Evolutionary conservation across 306 rosid species (phyloP).

Genomic region (Prunus armeniaca): DNA sequence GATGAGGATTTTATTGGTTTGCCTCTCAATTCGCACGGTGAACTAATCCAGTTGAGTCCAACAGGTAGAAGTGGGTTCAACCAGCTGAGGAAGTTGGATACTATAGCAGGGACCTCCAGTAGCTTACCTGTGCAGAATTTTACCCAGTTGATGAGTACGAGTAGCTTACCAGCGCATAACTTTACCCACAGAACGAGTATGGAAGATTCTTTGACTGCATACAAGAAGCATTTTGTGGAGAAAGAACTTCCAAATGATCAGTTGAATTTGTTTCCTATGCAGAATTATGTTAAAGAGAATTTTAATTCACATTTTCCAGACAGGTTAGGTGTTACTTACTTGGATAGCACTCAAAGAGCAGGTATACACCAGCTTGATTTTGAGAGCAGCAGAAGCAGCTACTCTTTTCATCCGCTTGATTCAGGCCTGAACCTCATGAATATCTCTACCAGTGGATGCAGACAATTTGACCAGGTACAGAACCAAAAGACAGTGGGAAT

Average conservation of each 20-base stretch:
- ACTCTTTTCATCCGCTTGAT: slow-evolving; percentile 32
- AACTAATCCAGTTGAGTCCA: slow-evolving; percentile 70
- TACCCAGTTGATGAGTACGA: not conserved
- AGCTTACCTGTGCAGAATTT: slow-evolving; percentile 31
- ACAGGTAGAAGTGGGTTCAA: slow-evolving; percentile 35
- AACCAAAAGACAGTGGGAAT: slow-evolving; percentile 33
- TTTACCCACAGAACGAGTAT: slow-evolving; percentile 29
- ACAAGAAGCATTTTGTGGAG: slow-evolving; percentile 42
- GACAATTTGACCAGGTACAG: slow-evolving; percentile 39
- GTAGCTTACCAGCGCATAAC: slow-evolving; percentile 37
- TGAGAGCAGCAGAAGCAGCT: slow-evolving; percentile 41
- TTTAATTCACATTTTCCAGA: slow-evolving; percentile 45
- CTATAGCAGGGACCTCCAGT: slow-evolving; percentile 37
- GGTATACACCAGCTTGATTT: slow-evolving; percentile 42
- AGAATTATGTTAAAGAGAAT: slow-evolving; percentile 25
- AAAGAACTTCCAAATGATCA: slow-evolving; percentile 45
- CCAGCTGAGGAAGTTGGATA: slow-evolving; percentile 45
- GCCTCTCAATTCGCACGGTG: slow-evolving; percentile 96
- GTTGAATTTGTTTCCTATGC: slow-evolving; percentile 43
- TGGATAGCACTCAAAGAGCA: slow-evolving; percentile 47
- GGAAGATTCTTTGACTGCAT: slow-evolving; percentile 38
- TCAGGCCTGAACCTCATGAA: slow-evolving; percentile 40
- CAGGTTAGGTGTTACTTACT: slow-evolving; percentile 48
- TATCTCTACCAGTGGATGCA: slow-evolving; percentile 37
- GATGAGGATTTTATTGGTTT: slow-evolving; percentile 58